phyloP scores from a whole-genome alignment of 345 rosid species.

The Gossypium australe region DNA sequence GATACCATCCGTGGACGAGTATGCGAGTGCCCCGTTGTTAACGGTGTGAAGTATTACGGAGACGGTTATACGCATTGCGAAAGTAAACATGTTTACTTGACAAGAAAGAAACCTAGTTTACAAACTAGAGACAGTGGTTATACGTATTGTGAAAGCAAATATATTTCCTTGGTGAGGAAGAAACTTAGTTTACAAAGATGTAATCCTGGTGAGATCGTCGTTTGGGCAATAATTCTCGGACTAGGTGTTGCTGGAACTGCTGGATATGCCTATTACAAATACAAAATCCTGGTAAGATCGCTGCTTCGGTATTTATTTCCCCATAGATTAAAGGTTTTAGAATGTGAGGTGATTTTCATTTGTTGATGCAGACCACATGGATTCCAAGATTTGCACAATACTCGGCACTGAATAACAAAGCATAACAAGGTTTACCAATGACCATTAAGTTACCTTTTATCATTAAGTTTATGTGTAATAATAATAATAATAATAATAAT shows the following conservation, averaged over 20 bases:
- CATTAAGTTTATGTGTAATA: too few relatives aligned
- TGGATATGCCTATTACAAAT: slow-evolving; percentile 80
- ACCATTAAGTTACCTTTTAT: too few relatives aligned
- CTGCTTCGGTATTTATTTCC: background rate
- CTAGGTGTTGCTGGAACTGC: slow-evolving; percentile 55
- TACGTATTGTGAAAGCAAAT: slow-evolving; percentile 55
- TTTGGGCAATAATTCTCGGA: slow-evolving; percentile 66
- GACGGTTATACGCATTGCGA: slow-evolving; percentile 84
- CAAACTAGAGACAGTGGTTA: too few relatives aligned
- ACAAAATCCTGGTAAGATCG: slow-evolving; percentile 72
- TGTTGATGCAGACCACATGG: background rate
- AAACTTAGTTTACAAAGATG: background rate
- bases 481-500: too few relatives aligned
- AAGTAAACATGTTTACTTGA: slow-evolving; percentile 40
- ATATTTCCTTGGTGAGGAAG: background rate
- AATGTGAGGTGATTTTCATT: background rate
- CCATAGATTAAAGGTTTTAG: background rate
- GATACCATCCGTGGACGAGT: slow-evolving; percentile 91
- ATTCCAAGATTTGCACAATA: background rate
- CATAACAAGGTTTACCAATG: too few relatives aligned
- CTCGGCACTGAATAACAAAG: background rate
- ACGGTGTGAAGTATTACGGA: slow-evolving; percentile 72
- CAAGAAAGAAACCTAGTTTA: background rate
- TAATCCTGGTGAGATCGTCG: background rate
- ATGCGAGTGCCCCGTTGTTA: slow-evolving; percentile 80